phyloP scores from a whole-genome alignment of 495 filamentous ascomycete species.

The Podospora sp. region DNA sequence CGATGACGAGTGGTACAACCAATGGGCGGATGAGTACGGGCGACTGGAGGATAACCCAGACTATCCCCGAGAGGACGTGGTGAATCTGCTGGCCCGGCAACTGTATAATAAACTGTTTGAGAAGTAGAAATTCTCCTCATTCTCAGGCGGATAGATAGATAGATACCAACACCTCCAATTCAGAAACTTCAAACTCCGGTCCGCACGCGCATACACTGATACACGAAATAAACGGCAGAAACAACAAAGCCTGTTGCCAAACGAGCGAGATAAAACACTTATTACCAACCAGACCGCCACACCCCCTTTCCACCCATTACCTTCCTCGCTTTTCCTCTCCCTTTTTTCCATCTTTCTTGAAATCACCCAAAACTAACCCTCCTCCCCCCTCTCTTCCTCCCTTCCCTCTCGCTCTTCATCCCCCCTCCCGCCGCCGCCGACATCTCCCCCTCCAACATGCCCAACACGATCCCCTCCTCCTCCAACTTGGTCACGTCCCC shows the following conservation, averaged over 20 bases:
- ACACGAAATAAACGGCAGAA: background rate
- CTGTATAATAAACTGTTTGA: no score
- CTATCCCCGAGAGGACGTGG: no score
- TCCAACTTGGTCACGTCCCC: slow-evolving; percentile 64
- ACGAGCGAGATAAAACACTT: background rate
- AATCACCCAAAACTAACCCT: background rate
- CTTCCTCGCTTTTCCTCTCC: background rate
- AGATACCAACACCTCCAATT: background rate
- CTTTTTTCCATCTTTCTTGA: background rate
- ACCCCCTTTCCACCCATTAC: background rate
- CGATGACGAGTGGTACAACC: no score
- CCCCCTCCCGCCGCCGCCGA: background rate
- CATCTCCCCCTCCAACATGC: background rate
- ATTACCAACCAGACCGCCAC: background rate
- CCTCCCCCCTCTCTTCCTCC: background rate
- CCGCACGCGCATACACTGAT: background rate
- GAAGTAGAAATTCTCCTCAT: no score
- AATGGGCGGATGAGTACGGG: no score
- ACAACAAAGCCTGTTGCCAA: background rate
- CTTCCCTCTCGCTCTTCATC: background rate
- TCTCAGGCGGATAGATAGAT: no score
- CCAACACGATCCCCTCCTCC: slow-evolving; percentile 26
- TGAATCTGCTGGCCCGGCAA: no score
- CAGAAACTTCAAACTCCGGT: background rate
- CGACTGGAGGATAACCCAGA: no score